A percentile compares a stretch with the other conserved stretches of the same genome.
Evolutionary conservation across 345 rosid genomes (phyloP).

Genomic region (Murraya paniculata): DNA sequence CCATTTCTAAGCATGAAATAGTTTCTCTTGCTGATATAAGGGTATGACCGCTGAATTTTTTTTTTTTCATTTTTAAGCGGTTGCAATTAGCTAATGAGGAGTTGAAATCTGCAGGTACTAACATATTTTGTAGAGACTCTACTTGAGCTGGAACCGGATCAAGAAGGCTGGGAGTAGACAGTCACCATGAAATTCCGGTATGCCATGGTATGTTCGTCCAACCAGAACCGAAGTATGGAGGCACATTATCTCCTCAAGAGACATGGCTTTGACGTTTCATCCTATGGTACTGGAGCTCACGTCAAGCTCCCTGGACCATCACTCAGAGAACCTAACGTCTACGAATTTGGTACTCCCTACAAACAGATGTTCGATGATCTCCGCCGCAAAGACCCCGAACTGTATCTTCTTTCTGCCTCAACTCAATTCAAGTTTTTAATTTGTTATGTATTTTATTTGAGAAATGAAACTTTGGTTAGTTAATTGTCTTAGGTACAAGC

Average conservation of each 20-base stretch:
- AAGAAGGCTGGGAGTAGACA: background rate
- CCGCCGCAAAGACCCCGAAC: constrained; percentile 91
- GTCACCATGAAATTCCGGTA: constrained; percentile 61
- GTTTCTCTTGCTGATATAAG: background rate
- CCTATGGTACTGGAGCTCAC: constrained; percentile 93
- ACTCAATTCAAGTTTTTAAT: background rate
- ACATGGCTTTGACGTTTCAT: constrained; percentile 88
- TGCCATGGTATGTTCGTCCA: constrained; percentile 92
- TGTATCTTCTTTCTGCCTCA: constrained; percentile 46
- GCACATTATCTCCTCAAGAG: constrained; percentile 80
- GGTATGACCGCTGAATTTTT: too few species aligned
- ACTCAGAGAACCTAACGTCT: constrained; percentile 81
- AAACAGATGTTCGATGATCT: constrained; percentile 95
- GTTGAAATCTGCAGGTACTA: background rate
- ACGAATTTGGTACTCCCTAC: constrained; percentile 96
- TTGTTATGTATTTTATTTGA: background rate
- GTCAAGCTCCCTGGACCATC: constrained; percentile 93
- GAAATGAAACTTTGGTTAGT: background rate
- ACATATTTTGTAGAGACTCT: too few species aligned
- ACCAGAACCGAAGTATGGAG: constrained; percentile 92
- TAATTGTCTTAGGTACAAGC: constrained; percentile 56
- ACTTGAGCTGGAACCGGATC: background rate
- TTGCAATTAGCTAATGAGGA: background rate
- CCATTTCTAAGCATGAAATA: background rate
- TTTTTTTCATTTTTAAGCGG: background rate